These are phyloP conservation scores for Aspergillus niger DNA, from an alignment of 2,329 filamentous ascomycete genomes.

Conservation along the genomic window DNA sequence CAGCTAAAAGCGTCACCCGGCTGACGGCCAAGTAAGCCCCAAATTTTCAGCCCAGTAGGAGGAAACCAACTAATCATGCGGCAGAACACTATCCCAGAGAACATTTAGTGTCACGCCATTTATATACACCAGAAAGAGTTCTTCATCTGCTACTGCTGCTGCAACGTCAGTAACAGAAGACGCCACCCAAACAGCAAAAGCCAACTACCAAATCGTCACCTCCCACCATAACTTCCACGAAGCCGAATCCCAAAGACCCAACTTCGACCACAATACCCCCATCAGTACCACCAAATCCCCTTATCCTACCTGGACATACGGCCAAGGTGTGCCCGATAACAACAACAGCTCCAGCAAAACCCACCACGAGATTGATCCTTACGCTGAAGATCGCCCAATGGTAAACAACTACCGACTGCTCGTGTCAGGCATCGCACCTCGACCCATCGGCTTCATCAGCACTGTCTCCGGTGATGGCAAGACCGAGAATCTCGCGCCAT, in stretches of 20 bases:
- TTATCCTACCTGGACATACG: slow-evolving; percentile 35
- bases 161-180: neutral
- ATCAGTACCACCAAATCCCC: slow-evolving; percentile 40
- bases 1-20: neutral
- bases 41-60: neutral
- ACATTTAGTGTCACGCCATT: neutral
- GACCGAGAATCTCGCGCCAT: slow-evolving; percentile 73
- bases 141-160: neutral
- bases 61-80: neutral
- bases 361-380: slow-evolving; percentile 73
- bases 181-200: neutral
- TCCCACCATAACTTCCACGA: slow-evolving; percentile 29
- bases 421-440: slow-evolving; percentile 76
- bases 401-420: slow-evolving; percentile 85
- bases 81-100: neutral
- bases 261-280: slow-evolving; percentile 31
- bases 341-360: slow-evolving; percentile 13
- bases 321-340: slow-evolving; percentile 22
- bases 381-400: slow-evolving; percentile 65
- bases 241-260: slow-evolving; percentile 36
- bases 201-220: slow-evolving; percentile 25
- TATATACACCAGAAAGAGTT: neutral
- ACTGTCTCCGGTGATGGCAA: slow-evolving; percentile 63
- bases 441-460: slow-evolving; percentile 69
- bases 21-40: neutral